Evolutionary conservation across 495 filamentous ascomycete genomes (phyloP).

Genomic region (Penicillium mononematosum): DNA sequence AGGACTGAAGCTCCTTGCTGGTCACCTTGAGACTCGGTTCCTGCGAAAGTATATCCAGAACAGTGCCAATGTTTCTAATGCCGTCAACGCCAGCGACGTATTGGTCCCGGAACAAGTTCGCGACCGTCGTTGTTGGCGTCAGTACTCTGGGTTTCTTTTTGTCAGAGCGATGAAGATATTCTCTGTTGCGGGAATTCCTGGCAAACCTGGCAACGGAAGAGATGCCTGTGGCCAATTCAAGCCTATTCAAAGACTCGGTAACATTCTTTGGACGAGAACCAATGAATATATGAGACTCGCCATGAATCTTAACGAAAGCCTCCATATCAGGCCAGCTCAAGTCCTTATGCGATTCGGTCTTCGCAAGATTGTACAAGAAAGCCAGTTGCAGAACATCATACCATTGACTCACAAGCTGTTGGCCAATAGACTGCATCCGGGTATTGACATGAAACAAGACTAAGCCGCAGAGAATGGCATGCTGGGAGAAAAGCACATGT

Average conservation of each 20-base stretch:
- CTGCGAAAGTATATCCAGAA: conserved; percentile 29
- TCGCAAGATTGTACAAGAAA: conserved; percentile 31
- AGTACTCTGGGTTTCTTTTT: conserved; percentile 27
- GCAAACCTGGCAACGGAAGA: conserved; percentile 30
- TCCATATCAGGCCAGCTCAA: conserved; percentile 38
- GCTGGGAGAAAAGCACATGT: conserved; percentile 30
- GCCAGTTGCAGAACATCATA: conserved; percentile 34
- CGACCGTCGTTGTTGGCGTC: conserved; percentile 25
- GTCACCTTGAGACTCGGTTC: conserved; percentile 15
- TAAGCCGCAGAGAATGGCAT: conserved; percentile 32
- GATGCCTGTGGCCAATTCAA: conserved; percentile 30
- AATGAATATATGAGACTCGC: conserved; percentile 34
- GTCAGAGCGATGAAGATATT: conserved; percentile 21
- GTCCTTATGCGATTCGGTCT: conserved; percentile 18
- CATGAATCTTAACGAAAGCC: conserved; percentile 34
- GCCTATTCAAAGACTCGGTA: conserved; percentile 28
- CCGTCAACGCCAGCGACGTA: conserved; percentile 21
- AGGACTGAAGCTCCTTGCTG: conserved; percentile 16
- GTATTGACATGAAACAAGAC: conserved; percentile 27
- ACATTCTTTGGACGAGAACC: conserved; percentile 29
- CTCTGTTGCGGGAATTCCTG: conserved; percentile 24
- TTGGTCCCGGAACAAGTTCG: conserved; percentile 25
- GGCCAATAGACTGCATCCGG: conserved; percentile 27
- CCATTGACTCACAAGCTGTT: conserved; percentile 30
- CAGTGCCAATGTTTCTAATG: conserved; percentile 22